Conservation (phyloP, 805 yeast genomes). For the Barnettozyma siamensis region DNA sequence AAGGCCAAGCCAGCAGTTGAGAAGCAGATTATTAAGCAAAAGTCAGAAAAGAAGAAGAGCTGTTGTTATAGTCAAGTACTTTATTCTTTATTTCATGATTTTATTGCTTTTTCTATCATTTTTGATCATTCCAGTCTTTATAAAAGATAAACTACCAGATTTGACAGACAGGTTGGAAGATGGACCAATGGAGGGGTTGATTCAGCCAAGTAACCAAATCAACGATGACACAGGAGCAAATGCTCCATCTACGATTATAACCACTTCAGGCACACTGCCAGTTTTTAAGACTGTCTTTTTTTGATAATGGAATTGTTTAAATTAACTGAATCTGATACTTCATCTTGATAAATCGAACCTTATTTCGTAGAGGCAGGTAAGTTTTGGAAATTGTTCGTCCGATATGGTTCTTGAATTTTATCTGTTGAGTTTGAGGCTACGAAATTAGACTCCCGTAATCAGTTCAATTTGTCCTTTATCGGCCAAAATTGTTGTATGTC, state of each 20-base stretch:
- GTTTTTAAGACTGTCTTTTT: constrained; percentile 27
- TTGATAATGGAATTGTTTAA: too few species aligned
- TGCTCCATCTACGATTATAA: constrained; percentile 43
- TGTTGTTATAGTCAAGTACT: constrained; percentile 38
- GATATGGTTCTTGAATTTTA: too few species aligned
- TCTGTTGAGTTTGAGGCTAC: too few species aligned
- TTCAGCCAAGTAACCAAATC: constrained; percentile 56
- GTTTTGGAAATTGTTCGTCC: too few species aligned
- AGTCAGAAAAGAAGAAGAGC: constrained; percentile 36
- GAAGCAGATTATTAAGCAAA: constrained; percentile 32
- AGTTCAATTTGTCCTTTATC: too few species aligned
- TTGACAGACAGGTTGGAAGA: constrained; percentile 18
- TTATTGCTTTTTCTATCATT: constrained; percentile 35
- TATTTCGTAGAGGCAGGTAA: too few species aligned
- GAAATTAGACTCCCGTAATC: too few species aligned
- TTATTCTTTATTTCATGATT: constrained; percentile 38
- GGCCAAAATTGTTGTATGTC: too few species aligned
- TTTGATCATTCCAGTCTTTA: constrained; percentile 45
- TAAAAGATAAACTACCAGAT: constrained; percentile 25
- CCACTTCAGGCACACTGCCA: constrained; percentile 32
- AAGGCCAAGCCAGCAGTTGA: constrained; percentile 41
- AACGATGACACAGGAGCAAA: constrained; percentile 61
- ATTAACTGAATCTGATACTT: too few species aligned
- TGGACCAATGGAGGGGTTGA: constrained; percentile 31
- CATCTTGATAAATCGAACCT: too few species aligned